Conservation (phyloP, 257 asterid genomes). For the Nicotiana benthamiana region DNA sequence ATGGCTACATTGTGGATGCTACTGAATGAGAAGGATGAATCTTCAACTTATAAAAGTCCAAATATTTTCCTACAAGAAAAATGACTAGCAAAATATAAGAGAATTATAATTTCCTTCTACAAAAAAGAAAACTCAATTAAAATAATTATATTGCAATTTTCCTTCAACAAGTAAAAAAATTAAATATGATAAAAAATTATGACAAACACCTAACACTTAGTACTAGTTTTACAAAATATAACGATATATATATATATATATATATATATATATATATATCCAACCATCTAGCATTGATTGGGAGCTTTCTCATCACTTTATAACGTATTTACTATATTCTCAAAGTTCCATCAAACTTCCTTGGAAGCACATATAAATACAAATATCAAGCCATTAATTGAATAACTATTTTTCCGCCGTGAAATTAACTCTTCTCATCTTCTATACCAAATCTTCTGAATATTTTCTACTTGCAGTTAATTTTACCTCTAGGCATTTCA, state of each 20-base stretch:
- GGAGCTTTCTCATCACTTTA: not conserved
- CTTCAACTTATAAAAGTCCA: too few species aligned
- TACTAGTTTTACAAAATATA: not conserved
- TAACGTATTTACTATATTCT: slow-evolving; percentile 1
- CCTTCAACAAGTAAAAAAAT: too few species aligned
- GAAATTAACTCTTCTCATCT: not conserved
- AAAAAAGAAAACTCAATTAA: too few species aligned
- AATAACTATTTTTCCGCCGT: not conserved
- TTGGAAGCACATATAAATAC: not conserved
- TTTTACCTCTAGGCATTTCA: not conserved
- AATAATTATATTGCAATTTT: too few species aligned
- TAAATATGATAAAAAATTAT: too few species aligned
- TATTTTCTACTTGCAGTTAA: not conserved
- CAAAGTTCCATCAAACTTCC: not conserved
- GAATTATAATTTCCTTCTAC: too few species aligned
- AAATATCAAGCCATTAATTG: not conserved
- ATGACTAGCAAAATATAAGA: too few species aligned
- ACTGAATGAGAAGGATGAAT: too few species aligned
- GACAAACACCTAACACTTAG: too few species aligned
- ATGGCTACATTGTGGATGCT: too few species aligned
- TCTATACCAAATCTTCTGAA: slow-evolving; percentile 3
- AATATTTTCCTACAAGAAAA: too few species aligned
- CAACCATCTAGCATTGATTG: not conserved
- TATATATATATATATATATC: not conserved
- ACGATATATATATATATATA: too few species aligned